These are phyloP conservation scores for Nicotiana sylvestris DNA, from an alignment of 257 asterid species.

Conservation along the genomic window DNA sequence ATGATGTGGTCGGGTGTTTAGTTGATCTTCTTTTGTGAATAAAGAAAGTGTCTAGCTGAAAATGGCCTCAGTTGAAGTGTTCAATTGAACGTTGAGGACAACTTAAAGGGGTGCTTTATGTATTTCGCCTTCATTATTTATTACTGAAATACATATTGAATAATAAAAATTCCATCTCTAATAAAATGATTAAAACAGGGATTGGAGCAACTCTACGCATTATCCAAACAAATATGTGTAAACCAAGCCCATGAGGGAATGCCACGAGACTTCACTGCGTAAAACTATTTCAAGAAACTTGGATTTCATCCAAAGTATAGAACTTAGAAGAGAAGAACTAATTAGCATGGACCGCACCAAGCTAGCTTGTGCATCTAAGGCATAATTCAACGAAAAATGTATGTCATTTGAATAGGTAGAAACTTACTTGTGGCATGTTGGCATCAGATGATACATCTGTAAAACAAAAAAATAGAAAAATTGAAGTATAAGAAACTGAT, in stretches of 20 bases:
- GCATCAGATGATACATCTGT: conserved; percentile 35
- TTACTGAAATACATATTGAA: too few species aligned
- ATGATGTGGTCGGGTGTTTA: too few species aligned
- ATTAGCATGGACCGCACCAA: background rate
- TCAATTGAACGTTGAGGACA: too few species aligned
- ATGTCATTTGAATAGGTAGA: conserved; percentile 23
- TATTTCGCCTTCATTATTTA: too few species aligned
- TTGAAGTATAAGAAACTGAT: background rate
- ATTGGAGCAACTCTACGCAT: background rate
- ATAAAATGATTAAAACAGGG: background rate
- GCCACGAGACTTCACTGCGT: background rate
- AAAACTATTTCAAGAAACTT: background rate
- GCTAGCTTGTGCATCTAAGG: background rate
- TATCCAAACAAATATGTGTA: background rate
- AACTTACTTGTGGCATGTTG: conserved; percentile 24
- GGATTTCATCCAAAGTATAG: background rate
- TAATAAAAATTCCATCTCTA: background rate
- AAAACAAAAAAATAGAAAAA: background rate
- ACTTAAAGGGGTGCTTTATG: too few species aligned
- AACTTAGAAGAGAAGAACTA: background rate
- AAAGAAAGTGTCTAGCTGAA: too few species aligned
- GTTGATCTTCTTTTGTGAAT: too few species aligned
- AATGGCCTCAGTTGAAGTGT: too few species aligned
- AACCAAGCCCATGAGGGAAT: background rate
- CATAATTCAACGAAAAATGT: conserved; percentile 22